Evolutionary conservation across 139 green algal genomes (phyloP).

Genomic region (Micractinium sp.): DNA sequence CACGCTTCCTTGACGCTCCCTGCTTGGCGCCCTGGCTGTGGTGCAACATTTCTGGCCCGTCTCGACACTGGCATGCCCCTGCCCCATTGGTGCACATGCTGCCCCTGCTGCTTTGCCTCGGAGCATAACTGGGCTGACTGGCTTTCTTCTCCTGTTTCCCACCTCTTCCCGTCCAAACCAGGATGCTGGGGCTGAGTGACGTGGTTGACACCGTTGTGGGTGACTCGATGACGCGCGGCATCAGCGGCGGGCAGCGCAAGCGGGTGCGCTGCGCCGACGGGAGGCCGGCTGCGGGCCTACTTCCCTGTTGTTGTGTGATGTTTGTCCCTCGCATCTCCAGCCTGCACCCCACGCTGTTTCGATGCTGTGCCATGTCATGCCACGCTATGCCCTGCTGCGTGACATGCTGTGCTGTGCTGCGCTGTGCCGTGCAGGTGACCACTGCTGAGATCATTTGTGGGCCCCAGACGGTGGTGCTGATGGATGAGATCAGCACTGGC

Average conservation of each 20-base stretch:
- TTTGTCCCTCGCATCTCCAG: no score
- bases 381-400: no score
- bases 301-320: no score
- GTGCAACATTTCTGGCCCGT: no score
- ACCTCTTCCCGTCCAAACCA: not conserved
- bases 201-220: constrained; percentile 36
- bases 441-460: constrained; percentile 73
- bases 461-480: constrained; percentile 34
- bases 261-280: constrained; percentile 31
- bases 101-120: not conserved
- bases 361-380: no score
- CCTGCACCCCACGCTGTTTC: no score
- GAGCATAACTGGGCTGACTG: not conserved
- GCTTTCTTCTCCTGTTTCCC: not conserved
- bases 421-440: constrained; percentile 47
- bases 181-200: constrained; percentile 39
- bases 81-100: not conserved
- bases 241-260: constrained; percentile 66
- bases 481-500: constrained; percentile 65
- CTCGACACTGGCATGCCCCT: not conserved
- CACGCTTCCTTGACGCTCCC: no score
- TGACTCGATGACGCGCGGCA: constrained; percentile 3
- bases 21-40: no score
- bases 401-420: not conserved
- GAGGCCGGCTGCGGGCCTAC: no score